Percentiles rank a stretch among this genome's conserved stretches.
phyloP scores from a whole-genome alignment of 2,329 filamentous ascomycete species.

The Hypomyces rosellus region DNA sequence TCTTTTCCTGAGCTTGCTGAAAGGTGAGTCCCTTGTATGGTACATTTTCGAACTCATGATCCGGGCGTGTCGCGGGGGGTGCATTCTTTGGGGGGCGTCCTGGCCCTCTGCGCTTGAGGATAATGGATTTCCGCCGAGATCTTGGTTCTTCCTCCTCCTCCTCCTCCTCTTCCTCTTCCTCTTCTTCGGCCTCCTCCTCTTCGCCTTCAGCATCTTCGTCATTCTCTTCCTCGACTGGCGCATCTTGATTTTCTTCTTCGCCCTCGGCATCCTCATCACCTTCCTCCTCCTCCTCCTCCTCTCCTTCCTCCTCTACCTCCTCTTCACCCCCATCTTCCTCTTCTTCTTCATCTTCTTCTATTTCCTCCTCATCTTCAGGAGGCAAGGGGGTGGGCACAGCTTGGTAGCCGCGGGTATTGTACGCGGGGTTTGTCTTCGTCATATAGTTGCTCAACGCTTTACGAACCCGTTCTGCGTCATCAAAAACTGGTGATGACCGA shows the following conservation, averaged over 20 bases:
- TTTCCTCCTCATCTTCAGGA: conserved; percentile 24
- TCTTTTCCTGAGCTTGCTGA: conserved; percentile 80
- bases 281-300: conserved; percentile 23
- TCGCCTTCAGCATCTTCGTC: conserved; percentile 21
- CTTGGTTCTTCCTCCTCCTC: conserved; percentile 23
- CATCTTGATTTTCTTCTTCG: conserved; percentile 18
- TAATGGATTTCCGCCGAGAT: conserved; percentile 32
- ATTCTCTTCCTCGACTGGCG: conserved; percentile 16
- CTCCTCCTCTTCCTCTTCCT: conserved; percentile 22
- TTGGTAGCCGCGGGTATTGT: conserved; percentile 60
- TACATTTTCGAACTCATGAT: conserved; percentile 48
- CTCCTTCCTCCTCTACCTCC: conserved; percentile 28
- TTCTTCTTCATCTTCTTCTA: conserved; percentile 24
- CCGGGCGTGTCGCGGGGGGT: conserved; percentile 36
- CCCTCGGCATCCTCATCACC: conserved; percentile 18
- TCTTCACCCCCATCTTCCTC: conserved; percentile 24
- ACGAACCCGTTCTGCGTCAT: conserved; percentile 79
- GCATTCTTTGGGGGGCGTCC: conserved; percentile 30
- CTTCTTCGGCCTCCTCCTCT: conserved; percentile 21
- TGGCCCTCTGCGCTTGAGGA: conserved; percentile 32
- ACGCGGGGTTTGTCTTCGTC: conserved; percentile 80
- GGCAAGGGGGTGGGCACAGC: conserved; percentile 70
- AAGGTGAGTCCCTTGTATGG: conserved; percentile 69
- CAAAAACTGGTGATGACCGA: conserved; percentile 64
- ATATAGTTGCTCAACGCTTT: conserved; percentile 86